phyloP scores from a whole-genome alignment of 108 stramenopile species.

The Thalassiosira profunda region DNA sequence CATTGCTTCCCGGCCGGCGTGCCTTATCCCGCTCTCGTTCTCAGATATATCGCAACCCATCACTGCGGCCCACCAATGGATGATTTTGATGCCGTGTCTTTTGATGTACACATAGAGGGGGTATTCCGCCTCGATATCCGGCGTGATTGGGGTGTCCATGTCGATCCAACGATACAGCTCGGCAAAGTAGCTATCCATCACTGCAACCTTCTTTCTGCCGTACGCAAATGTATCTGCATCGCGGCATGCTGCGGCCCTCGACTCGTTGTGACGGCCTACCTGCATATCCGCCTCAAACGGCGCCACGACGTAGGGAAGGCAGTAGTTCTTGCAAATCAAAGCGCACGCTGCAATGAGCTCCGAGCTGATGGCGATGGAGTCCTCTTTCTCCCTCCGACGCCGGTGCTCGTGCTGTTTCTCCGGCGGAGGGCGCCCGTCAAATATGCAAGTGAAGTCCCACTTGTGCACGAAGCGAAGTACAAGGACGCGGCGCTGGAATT shows the following conservation, averaged over 20 bases:
- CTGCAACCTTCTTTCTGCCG: neutral
- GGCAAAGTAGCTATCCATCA: neutral
- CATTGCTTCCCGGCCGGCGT: too few relatives aligned
- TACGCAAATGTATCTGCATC: constrained; percentile 9
- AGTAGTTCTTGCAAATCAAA: neutral
- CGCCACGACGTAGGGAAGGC: constrained; percentile 5
- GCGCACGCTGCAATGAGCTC: constrained; percentile 3
- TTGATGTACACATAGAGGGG: constrained; percentile 5
- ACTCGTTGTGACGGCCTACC: neutral
- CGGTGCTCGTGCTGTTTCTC: neutral
- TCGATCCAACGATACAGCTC: neutral
- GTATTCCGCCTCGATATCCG: neutral
- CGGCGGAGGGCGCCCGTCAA: neutral
- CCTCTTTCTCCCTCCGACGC: neutral
- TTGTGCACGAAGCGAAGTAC: neutral
- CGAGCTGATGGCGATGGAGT: neutral
- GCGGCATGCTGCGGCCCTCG: neutral
- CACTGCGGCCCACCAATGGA: constrained; percentile 8
- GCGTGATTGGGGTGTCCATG: neutral
- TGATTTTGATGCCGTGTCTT: neutral
- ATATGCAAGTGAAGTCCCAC: neutral
- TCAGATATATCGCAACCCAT: constrained; percentile 1
- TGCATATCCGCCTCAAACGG: constrained; percentile 20
- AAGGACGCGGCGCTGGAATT: neutral
- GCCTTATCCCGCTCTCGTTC: neutral